Base-by-base conservation (phyloP, 2,329 filamentous ascomycete genomes). In the Aspergillus costaricaensis region DNA sequence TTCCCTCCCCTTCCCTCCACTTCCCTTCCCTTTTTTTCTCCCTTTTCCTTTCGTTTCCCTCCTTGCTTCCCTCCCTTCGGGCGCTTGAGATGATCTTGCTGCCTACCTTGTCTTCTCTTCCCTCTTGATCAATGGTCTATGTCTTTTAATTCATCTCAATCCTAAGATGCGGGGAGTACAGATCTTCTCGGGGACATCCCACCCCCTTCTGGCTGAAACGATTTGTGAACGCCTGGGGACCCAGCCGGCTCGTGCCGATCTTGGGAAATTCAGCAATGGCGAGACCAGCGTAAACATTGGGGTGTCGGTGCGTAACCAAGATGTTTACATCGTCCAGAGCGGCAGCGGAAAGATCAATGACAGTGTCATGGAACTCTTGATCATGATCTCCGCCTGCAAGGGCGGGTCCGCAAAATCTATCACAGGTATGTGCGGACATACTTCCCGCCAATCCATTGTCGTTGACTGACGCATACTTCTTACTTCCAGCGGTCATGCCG, bases 311-410 rank as follows among this genome's bases (percentile, higher is more conserved):
- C 91, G 95, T 69, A 96, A 99, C 76, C 96, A 98, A 78, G 94
- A 99, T 85, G 94, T 99, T 71, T 99, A 98, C 78, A 94, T 99
- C 75, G 90, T 99, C 62, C 95, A 99, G 82, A 98, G 94, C 64
- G 95, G 95, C 66, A 97, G 95, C 80, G 85, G 88, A 74, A 92
- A 90, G 80, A 96, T 97, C 84, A 99, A 99, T 77, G 95, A 99
- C 80, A 96, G 92, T 72, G 92, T 99, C 74, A 97, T 99, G 92
- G 95, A 99, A 83, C 85, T 99, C 74, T 86, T 99, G 74, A 98
- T 99, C 79, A 96, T 99, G 91, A 97, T 98, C 71, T 95, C 91
- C 67, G 95, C 95, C 68, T 99, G 95, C 85, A 98, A 97, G 79
- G 93, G 95, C 73, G 95, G 94, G 67, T 98, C 95, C 57, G 91